phyloP scores from a whole-genome alignment of 768 basidiomycete genomes.

The Leccinellum albellum region DNA sequence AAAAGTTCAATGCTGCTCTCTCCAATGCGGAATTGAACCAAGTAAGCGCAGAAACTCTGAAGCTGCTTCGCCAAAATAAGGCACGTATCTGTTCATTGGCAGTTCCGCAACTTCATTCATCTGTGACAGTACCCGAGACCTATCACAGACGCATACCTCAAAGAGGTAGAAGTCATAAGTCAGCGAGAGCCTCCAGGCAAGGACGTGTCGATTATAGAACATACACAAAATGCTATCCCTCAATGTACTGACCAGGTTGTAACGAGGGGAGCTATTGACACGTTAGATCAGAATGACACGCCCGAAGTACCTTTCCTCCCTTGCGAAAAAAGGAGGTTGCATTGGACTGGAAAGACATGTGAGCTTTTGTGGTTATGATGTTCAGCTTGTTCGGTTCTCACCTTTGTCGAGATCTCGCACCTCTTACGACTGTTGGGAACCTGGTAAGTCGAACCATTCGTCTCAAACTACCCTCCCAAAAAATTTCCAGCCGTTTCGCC shows the following conservation, averaged over 20 bases:
- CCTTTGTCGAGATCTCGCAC: conserved; percentile 52
- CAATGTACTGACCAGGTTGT: conserved; percentile 16
- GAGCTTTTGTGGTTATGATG: conserved; percentile 21
- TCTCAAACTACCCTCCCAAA: not conserved
- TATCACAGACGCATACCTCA: conserved; percentile 57
- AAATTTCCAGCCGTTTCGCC: conserved; percentile 74
- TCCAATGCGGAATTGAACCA: conserved; percentile 68
- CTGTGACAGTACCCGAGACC: conserved; percentile 58
- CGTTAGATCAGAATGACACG: conserved; percentile 42
- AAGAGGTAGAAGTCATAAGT: conserved; percentile 41
- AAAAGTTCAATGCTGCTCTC: conserved; percentile 45
- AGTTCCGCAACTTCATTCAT: not conserved
- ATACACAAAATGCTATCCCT: not conserved
- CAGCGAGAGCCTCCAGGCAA: conserved; percentile 8
- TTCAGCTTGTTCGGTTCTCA: conserved; percentile 27
- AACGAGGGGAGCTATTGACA: conserved; percentile 35
- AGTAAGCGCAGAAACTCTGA: conserved; percentile 52
- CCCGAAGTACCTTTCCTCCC: conserved; percentile 71
- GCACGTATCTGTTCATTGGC: conserved; percentile 33
- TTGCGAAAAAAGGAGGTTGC: conserved; percentile 79
- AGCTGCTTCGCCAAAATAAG: conserved; percentile 63
- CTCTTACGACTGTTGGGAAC: conserved; percentile 94
- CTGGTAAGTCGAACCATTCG: conserved; percentile 44
- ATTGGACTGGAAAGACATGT: conserved; percentile 90
- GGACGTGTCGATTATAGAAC: conserved; percentile 10